phyloP scores from a whole-genome alignment of 2,329 filamentous ascomycete genomes.

The Exophiala mesophila region DNA sequence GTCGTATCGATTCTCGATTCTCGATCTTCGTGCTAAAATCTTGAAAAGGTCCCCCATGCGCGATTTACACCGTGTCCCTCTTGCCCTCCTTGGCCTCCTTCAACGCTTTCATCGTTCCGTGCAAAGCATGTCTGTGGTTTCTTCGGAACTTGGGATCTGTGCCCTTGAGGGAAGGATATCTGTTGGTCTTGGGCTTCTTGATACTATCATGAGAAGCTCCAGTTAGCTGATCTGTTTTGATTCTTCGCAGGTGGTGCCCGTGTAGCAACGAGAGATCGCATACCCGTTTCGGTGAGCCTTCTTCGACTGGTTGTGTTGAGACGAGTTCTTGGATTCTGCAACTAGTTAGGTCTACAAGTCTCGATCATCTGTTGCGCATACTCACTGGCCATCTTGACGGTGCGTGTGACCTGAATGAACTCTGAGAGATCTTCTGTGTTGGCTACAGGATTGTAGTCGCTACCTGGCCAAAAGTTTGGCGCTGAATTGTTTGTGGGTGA shows the following conservation, averaged over 20 bases:
- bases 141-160: constrained; percentile 99
- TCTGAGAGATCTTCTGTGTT: constrained; percentile 5
- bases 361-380: not conserved
- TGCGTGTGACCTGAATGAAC: constrained; percentile 8
- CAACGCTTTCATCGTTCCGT: constrained; percentile 97
- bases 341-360: constrained; percentile 5
- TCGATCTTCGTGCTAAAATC: not conserved
- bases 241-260: not conserved
- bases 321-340: constrained; percentile 99
- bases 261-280: constrained; percentile 34
- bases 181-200: constrained; percentile 99
- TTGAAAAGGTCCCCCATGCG: no score
- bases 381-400: constrained; percentile 28
- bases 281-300: constrained; percentile 99
- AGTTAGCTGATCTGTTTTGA: constrained; percentile 11
- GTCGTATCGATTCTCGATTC: not conserved
- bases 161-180: constrained; percentile 98
- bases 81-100: constrained; percentile 98
- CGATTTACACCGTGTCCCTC: constrained; percentile 75
- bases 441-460: constrained; percentile 1
- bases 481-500: not conserved
- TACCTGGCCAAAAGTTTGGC: not conserved
- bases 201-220: constrained; percentile 58
- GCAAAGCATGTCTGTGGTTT: constrained; percentile 99
- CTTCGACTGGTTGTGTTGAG: constrained; percentile 95